Evolutionary conservation across 306 rosid genomes (phyloP).

Genomic region (Astragalus membranaceus): DNA sequence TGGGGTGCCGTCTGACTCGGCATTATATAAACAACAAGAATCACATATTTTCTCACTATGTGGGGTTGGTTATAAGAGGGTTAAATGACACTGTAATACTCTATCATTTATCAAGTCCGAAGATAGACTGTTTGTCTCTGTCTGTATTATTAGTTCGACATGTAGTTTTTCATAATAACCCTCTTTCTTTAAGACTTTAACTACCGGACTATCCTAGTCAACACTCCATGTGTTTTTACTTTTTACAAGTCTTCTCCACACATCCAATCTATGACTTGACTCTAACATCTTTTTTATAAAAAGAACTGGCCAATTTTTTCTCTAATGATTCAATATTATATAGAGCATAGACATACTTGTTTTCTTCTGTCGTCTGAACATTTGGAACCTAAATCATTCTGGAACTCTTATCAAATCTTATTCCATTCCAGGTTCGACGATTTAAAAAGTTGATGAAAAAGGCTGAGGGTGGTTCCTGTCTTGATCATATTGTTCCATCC

Average conservation of each 20-base stretch:
- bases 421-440: slow-evolving; percentile 52
- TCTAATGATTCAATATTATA: neutral
- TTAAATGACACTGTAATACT: neutral
- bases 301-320: neutral
- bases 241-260: neutral
- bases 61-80: neutral
- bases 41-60: neutral
- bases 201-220: neutral
- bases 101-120: neutral
- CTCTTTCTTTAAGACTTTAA: too few species aligned
- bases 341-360: neutral
- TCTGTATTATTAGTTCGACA: neutral
- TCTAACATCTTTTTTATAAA: neutral
- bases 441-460: slow-evolving; percentile 74
- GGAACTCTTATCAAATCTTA: slow-evolving; percentile 9
- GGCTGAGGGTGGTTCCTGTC: slow-evolving; percentile 65
- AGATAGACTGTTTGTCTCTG: too few species aligned
- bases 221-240: neutral
- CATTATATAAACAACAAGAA: neutral
- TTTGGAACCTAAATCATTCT: slow-evolving; percentile 15
- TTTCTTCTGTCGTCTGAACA: neutral
- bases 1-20: too few species aligned
- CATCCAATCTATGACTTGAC: neutral
- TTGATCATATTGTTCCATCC: slow-evolving; percentile 43
- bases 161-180: neutral